phyloP scores from a whole-genome alignment of 805 yeast genomes.

The Diddensiella transvaalensis region DNA sequence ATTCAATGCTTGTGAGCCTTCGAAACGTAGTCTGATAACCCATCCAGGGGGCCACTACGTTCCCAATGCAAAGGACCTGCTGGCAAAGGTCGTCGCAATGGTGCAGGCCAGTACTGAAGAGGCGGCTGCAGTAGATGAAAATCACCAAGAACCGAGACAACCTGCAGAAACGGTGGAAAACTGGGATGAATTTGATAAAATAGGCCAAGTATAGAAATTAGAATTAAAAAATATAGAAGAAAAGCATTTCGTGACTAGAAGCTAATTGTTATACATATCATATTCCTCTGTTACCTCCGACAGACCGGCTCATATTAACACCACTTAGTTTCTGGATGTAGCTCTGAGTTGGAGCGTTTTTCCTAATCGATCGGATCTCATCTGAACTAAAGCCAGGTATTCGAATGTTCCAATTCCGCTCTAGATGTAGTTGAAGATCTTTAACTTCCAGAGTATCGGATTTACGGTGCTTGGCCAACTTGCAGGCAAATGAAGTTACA shows the following conservation, averaged over 20 bases:
- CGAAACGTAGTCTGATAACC: constrained; percentile 46
- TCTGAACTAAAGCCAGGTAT: constrained; percentile 92
- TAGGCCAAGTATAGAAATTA: constrained; percentile 28
- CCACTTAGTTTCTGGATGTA: constrained; percentile 40
- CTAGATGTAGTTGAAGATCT: constrained; percentile 88
- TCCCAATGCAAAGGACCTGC: constrained; percentile 71
- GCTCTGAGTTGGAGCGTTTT: constrained; percentile 37
- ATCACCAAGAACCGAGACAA: not conserved
- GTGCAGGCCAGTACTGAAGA: constrained; percentile 12
- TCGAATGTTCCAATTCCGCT: constrained; percentile 90
- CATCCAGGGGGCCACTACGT: constrained; percentile 99
- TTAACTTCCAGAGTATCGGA: constrained; percentile 80
- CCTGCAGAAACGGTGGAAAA: constrained; percentile 25
- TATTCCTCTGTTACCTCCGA: constrained; percentile 18
- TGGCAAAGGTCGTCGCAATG: constrained; percentile 33
- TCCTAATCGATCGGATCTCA: constrained; percentile 61
- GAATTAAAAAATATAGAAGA: too few species aligned
- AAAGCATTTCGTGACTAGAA: too few species aligned
- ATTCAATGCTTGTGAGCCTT: constrained; percentile 46
- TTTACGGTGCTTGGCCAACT: constrained; percentile 91
- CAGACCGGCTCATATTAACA: constrained; percentile 30
- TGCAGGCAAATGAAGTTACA: constrained; percentile 90
- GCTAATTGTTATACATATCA: not conserved
- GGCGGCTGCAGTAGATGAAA: constrained; percentile 1
- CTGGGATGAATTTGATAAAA: constrained; percentile 38